phyloP scores from a whole-genome alignment of 2,329 filamentous ascomycete species.

The Aspergillus sojae region DNA sequence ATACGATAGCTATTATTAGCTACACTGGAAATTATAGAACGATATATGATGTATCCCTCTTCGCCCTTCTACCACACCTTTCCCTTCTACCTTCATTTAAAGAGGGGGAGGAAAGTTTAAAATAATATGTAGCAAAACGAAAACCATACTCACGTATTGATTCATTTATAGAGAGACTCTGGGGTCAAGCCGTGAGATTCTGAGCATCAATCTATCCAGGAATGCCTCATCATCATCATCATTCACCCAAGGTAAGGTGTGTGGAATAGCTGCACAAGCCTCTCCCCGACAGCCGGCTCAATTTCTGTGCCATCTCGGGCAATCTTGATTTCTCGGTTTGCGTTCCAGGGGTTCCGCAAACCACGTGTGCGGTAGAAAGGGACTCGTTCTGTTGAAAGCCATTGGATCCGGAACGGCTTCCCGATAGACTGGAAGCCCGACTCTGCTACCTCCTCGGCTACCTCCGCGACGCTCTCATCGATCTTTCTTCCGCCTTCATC shows the following conservation, averaged over 20 bases:
- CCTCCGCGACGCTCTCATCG: constrained; percentile 52
- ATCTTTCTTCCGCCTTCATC: constrained; percentile 38
- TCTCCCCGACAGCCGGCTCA: constrained; percentile 77
- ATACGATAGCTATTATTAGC: no score
- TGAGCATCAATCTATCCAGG: neutral
- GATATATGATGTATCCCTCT: no score
- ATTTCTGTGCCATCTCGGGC: constrained; percentile 92
- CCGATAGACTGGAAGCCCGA: constrained; percentile 71
- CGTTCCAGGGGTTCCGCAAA: constrained; percentile 90
- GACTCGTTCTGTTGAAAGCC: constrained; percentile 79
- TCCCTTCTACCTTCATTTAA: neutral
- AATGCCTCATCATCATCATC: neutral
- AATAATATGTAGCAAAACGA: neutral
- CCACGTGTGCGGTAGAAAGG: constrained; percentile 89
- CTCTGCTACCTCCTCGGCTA: constrained; percentile 44
- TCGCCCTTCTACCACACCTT: neutral
- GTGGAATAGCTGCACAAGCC: constrained; percentile 78
- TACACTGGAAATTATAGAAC: no score
- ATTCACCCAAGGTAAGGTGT: constrained; percentile 28
- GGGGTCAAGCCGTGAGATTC: neutral
- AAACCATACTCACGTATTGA: neutral
- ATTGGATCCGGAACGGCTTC: constrained; percentile 88
- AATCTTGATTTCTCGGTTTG: constrained; percentile 93
- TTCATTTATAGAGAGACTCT: neutral
- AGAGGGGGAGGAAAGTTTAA: neutral